These are phyloP conservation scores for Phytophthora niederhauseri DNA, from an alignment of 352 stramenopile species.

Conservation along the genomic window DNA sequence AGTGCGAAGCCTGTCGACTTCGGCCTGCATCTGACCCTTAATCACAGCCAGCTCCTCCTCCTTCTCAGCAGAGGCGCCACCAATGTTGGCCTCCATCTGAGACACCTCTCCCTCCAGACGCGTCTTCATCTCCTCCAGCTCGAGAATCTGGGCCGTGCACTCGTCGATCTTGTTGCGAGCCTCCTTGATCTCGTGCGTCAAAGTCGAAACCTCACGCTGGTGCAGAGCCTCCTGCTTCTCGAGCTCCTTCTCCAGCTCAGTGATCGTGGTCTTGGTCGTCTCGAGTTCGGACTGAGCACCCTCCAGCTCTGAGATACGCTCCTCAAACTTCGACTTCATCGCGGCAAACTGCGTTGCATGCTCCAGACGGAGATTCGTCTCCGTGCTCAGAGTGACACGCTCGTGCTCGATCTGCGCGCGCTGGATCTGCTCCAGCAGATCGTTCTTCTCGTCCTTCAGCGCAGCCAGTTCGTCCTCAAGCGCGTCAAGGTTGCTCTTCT, in stretches of 20 bases:
- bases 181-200: constrained; percentile 56
- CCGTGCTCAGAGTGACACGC: constrained; percentile 35
- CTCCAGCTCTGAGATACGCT: constrained; percentile 50
- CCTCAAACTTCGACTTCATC: constrained; percentile 49
- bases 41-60: constrained; percentile 32
- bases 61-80: constrained; percentile 36
- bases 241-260: constrained; percentile 46
- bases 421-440: constrained; percentile 52
- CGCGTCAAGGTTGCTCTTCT: constrained; percentile 53
- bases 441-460: constrained; percentile 57
- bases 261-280: constrained; percentile 41
- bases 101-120: constrained; percentile 47
- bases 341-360: constrained; percentile 47
- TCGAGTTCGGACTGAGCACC: constrained; percentile 42
- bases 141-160: constrained; percentile 39
- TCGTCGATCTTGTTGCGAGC: constrained; percentile 43
- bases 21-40: constrained; percentile 34
- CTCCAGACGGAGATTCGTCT: constrained; percentile 36
- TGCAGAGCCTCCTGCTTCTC: constrained; percentile 39
- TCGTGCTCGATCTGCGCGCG: constrained; percentile 47
- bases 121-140: constrained; percentile 44
- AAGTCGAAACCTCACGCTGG: constrained; percentile 40
- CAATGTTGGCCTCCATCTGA: constrained; percentile 44
- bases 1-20: constrained; percentile 36
- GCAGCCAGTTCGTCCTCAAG: constrained; percentile 48